Conservation (phyloP, 345 rosid species). For the Eutrema heterophyllum region DNA sequence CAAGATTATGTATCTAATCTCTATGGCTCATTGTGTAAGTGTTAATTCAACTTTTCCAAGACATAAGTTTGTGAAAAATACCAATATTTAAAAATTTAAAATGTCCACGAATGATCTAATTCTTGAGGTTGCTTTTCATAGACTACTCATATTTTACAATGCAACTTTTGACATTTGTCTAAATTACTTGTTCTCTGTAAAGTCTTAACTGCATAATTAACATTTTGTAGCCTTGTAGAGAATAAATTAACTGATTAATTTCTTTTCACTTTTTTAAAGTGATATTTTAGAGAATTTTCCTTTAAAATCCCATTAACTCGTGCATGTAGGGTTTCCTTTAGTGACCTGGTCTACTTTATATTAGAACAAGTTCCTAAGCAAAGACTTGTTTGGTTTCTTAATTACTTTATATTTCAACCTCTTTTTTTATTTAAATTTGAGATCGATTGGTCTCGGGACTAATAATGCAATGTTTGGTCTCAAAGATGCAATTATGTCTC, state of each 20-base stretch:
- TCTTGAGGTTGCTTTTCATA: background rate
- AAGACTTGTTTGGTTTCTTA: constrained; percentile 14
- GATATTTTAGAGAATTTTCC: no score
- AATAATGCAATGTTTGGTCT: constrained; percentile 1
- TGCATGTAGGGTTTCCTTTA: constrained; percentile 12
- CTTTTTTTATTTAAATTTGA: background rate
- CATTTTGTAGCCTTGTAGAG: background rate
- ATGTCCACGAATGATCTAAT: background rate
- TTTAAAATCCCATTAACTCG: background rate
- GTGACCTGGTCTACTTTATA: background rate
- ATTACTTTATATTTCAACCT: background rate
- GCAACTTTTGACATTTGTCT: background rate
- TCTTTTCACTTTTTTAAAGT: no score
- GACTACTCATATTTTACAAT: background rate
- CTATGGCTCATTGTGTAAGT: background rate
- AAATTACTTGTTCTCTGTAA: background rate
- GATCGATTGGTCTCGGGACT: background rate
- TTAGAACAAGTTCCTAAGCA: constrained; percentile 24
- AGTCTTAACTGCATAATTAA: background rate
- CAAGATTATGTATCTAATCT: no score
- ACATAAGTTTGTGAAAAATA: background rate
- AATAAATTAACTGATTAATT: background rate
- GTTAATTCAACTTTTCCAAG: background rate
- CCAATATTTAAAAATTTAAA: no score
- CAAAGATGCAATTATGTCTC: constrained; percentile 13